phyloP scores from a whole-genome alignment of 805 yeast species.

The Zygoascus ofunaensis region DNA sequence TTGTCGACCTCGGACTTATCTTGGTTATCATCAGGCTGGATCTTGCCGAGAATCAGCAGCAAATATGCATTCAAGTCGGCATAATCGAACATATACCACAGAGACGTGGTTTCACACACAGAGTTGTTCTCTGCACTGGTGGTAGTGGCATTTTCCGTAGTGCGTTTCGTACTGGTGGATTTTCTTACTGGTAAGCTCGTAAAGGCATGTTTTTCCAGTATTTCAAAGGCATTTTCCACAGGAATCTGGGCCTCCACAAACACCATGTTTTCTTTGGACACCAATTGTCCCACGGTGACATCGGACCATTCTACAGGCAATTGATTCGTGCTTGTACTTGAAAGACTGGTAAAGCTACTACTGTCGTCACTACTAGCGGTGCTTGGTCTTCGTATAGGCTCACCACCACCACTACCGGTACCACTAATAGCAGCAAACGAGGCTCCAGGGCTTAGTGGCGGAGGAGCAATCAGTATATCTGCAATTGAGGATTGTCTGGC shows the following conservation, averaged over 20 bases:
- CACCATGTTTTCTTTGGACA: slow-evolving; percentile 69
- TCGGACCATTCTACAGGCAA: slow-evolving; percentile 54
- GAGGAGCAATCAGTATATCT: slow-evolving; percentile 26
- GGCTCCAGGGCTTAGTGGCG: slow-evolving; percentile 17
- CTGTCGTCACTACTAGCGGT: slow-evolving; percentile 1
- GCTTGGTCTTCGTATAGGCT: background rate
- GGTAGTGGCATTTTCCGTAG: slow-evolving; percentile 3
- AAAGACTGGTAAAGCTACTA: background rate
- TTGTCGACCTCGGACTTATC: slow-evolving; percentile 15
- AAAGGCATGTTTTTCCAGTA: slow-evolving; percentile 57
- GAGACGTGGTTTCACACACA: background rate
- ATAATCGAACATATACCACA: slow-evolving; percentile 70
- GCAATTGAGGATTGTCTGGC: slow-evolving; percentile 22
- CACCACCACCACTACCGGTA: background rate
- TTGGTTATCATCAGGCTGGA: slow-evolving; percentile 26
- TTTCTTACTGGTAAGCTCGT: slow-evolving; percentile 73
- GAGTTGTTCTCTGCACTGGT: background rate
- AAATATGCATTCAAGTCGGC: slow-evolving; percentile 83
- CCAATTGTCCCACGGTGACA: slow-evolving; percentile 59
- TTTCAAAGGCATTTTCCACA: slow-evolving; percentile 83
- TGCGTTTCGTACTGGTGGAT: slow-evolving; percentile 2
- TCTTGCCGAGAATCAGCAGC: slow-evolving; percentile 71
- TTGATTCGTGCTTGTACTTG: background rate
- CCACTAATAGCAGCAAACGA: background rate
- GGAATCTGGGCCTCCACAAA: slow-evolving; percentile 57